Evolutionary conservation across 495 filamentous ascomycete species (phyloP), one percentile per base, ranked within the genome.

Genomic region (Lasiosphaeriaceae sp.): DNA sequence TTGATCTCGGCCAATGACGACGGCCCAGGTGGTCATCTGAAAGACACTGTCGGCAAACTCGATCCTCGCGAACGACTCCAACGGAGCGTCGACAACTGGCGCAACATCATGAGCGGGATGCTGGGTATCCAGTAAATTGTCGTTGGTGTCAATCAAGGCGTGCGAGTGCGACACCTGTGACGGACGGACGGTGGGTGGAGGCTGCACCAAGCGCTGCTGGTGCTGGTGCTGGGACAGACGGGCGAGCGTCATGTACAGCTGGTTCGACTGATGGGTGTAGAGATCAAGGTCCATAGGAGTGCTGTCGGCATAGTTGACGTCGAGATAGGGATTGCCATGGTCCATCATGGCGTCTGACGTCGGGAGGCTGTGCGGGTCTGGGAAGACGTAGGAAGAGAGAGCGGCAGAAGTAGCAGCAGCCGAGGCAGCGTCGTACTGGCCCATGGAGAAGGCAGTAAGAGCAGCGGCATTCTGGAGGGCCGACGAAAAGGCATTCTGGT

Each of bases 31-130:
- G 11, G 76, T 80, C 76, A 80, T 78, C 63, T 78, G 74, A 49
- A 80, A 80, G 37, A 71, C 68, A 55, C 77, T 76, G 54, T 80
- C 77, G 62, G 73, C 75, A 43, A 80, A 80, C 60, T 80, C 77
- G 55, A 80, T 73, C 49, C 71, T 68, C 21, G 77, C 77, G 56
- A 80, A 80, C 24, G 76, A 78, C 63, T 78, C 74, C n/a, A 80
- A 63, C 19, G 70, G 66, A 49, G 71, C 58, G 34, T 70, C 70
- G 16, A 58, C 53, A 44, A 54, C 66, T 26, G 65, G 56, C 16
- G 64, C 64, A 20, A 59, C 20, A 22, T 52, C 16, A 50, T 61
- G 34, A 64, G 58, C 65, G 29, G 58, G 55, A 3, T 57, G 59
- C n/a, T 59, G 37, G 26, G 39, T 62, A 54, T 69, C 53, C 41